Conservation (phyloP, 108 stramenopile species). For the Mediolabrus comicus region DNA sequence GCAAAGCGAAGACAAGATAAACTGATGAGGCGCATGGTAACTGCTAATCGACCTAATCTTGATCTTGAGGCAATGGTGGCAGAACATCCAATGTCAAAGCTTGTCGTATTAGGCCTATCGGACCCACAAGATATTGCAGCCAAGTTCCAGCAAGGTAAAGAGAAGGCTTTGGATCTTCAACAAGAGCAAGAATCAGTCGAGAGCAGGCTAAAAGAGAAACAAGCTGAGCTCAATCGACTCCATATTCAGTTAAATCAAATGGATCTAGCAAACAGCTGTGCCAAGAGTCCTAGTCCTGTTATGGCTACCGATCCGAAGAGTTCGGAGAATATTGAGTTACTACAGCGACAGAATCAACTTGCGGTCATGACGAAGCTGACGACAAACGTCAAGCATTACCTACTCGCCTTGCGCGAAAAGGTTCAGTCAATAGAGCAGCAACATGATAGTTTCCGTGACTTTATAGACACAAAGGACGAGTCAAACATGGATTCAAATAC, state of each 20-base stretch:
- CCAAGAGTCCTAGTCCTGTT: background rate
- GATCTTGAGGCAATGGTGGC: too few relatives aligned
- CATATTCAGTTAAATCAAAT: background rate
- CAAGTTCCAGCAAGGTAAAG: background rate
- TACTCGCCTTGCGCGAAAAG: constrained; percentile 6
- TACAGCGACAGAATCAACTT: background rate
- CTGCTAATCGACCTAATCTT: too few relatives aligned
- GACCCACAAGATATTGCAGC: constrained; percentile 7
- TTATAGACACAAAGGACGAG: background rate
- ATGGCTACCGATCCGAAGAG: background rate
- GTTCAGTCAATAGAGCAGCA: background rate
- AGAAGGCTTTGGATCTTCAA: background rate
- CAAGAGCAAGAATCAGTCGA: background rate
- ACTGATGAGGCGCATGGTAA: constrained; percentile 6
- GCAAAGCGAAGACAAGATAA: constrained; percentile 6
- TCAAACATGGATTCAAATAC: background rate
- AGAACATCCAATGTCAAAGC: too few relatives aligned
- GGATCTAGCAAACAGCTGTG: background rate
- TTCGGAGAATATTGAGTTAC: background rate
- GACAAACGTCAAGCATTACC: background rate
- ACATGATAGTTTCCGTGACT: background rate
- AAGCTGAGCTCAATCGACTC: background rate
- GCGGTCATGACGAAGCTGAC: background rate
- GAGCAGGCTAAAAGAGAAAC: background rate
- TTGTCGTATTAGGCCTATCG: too few relatives aligned